Base-by-base conservation (phyloP, 140 eudicot genomes). In the Anethum foeniculum region DNA sequence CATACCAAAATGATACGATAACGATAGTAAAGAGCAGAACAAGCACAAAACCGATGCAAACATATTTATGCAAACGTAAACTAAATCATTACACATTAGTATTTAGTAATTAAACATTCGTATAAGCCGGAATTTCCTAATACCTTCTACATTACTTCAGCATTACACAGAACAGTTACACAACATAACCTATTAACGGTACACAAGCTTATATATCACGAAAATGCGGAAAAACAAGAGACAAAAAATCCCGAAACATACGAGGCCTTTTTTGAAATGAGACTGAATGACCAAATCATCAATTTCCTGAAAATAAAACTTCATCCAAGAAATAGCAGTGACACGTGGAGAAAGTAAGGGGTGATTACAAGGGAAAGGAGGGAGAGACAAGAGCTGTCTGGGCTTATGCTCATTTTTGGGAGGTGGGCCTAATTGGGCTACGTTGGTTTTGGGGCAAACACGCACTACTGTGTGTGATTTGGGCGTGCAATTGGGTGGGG, bases 271-370 rank as follows among this genome's bases (percentile, higher is more conserved):
- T 77, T 83, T 90, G 71, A 91, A 91, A 76, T 90, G 98, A 21
- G 93, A 82, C 58, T 91, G 96, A 83, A 93, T 86, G 41, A 89
- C 85, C 23, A 87, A 75, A 73, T 79, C 82, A 38, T 77, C 81
- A 5, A 93, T 88, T 38, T 90, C 97, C 69, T 90, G 88, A 81
- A 93, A 93, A 86, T 93, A 91, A 23, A 90, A 93, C 80, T 92
- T 93, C 85, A 93, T 85, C 97, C 98, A 93, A 80, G 93, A 90
- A 82, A 93, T 90, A 41, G 98, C 98, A 11, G 97, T 90, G 81
- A 83, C 88, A 85, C 81, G 90, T 21, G 82, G 43, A 79, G 83
- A 71, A 4, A 83, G 85, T 81, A 86, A 88, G 32, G 90, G 85
- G 82, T 90, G 87, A 78, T 88, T 84, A 84, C 87, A 85, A 12